These are phyloP conservation scores for Glutinoglossum americanum DNA, from an alignment of 495 filamentous ascomycete genomes.

Conservation along the genomic window DNA sequence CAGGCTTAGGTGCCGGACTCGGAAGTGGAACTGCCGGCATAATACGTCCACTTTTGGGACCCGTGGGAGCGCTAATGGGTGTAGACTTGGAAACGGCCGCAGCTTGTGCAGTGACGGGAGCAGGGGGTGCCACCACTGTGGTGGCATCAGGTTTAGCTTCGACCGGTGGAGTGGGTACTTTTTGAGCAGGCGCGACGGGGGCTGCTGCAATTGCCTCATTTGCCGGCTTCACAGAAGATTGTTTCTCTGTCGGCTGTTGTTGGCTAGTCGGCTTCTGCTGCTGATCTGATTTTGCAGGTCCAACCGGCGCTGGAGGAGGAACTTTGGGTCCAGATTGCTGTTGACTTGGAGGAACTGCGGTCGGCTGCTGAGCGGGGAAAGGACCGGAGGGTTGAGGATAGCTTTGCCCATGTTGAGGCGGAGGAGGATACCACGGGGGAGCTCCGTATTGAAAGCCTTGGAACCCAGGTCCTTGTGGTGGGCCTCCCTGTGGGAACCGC, in stretches of 20 bases:
- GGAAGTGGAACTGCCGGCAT: conserved; percentile 5
- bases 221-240: conserved; percentile 9
- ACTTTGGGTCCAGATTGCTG: conserved; percentile 14
- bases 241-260: conserved; percentile 8
- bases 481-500: conserved; percentile 35
- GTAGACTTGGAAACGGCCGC: conserved; percentile 18
- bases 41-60: conserved; percentile 3
- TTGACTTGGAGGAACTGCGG: conserved; percentile 21
- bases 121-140: conserved; percentile 17
- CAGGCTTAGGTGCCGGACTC: not conserved
- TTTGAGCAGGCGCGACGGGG: not conserved
- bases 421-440: conserved; percentile 59
- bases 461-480: conserved; percentile 38
- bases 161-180: conserved; percentile 16
- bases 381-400: conserved; percentile 35
- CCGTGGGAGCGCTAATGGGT: conserved; percentile 23
- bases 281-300: conserved; percentile 1
- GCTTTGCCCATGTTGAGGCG: conserved; percentile 35
- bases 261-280: conserved; percentile 9
- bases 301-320: conserved; percentile 1
- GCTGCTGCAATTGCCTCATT: not conserved
- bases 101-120: not conserved
- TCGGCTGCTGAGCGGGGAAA: conserved; percentile 12
- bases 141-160: conserved; percentile 21
- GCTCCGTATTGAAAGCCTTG: conserved; percentile 40